Base-by-base conservation (phyloP, 352 stramenopile species). In the Phytophthora syringae region DNA sequence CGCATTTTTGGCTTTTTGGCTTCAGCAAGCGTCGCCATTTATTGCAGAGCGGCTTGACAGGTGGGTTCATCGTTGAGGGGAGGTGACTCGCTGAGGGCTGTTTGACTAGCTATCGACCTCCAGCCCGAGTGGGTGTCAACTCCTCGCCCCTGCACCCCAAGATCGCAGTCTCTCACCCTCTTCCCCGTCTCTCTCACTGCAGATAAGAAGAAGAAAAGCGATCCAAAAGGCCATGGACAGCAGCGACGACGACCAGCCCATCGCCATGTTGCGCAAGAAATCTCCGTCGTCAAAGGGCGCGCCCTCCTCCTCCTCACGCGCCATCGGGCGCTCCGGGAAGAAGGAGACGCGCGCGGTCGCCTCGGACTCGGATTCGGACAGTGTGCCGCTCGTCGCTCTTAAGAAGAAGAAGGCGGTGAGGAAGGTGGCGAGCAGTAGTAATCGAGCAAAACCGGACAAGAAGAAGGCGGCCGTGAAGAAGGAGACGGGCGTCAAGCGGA, bases 231-330 rank as follows among this genome's bases (percentile, higher is more conserved):
- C 21, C 22, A 88, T 87, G 77, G 81, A 82, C 72, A 93, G 81
- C 74, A 90, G 82, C 58, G 86, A 94, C 55, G 86, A 94, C 60
- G 86, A 94, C 63, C 59, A 82, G 28, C 84, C 86, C 22, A 92
- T 94, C 60, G 62, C 85, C 48, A 63, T 83, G 67, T 69, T 94
- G 59, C 80, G 80, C n/a, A 86, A 80, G 65, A 88, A 86, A 50
- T 24, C 51, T 2, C 30, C 62, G 12, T 66, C 59, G 2, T 32
- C 64, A 12, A 64, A 77, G 16, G 52, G 42, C 1, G 24, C 53
- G 47, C 65, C 60, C 21, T 32, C 53, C 28, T 67, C 25, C 20
- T 24, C 40, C 37, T 58, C 27, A 52, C 58, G 49, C 42, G 43
- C 39, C 36, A 12, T 25, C 1, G 32, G 36, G 30, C 52, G 67